Base-by-base conservation (phyloP, 208 protist species). In the Angomonas ambiguus region DNA sequence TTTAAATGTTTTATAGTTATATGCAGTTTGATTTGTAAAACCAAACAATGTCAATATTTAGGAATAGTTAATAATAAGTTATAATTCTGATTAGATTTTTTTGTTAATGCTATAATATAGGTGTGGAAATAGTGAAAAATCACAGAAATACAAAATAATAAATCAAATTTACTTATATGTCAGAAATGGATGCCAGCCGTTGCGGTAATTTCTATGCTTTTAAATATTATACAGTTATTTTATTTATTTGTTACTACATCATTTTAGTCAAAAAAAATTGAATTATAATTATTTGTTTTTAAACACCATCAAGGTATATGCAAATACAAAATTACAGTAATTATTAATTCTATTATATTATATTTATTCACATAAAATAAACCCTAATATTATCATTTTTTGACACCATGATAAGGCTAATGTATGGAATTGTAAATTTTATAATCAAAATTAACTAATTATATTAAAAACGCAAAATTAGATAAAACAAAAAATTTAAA, bases 11-110 rank as follows among this genome's bases (percentile, higher is more conserved):
- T 87, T 79, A 77, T 56, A 34, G 24, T 71, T 71, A 78, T 73
- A 83, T 80, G 69, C 67, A 79, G 72, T 71, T 67, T 83, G 67
- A 83, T 81, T 67, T 77, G 58, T 76, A 57, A 74, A 73, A 62
- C 65, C 71, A 74, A 49, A 30, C 48, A 63, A 60, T 77, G 51
- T 71, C 33, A 74, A 68, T 66, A 20, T 79, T 86, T 86, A 77
- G 75, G 76, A 82, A 75, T 82, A 86, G 75, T 80, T 86, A 85
- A 80, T 85, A 85, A 73, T 85, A 78, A 74, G 80, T 80, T 85
- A 85, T 85, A 86, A 82, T 80, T 82, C 78, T 82, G 80, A 86
- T 82, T 86, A 86, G 80, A 86, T 86, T 86, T 67, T 60, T 82
- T 78, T 86, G 74, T 86, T 80, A 75, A 80, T 82, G 76, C 76